Evolutionary conservation across 768 basidiomycete species (phyloP), one percentile per base, ranked within the genome.

Genomic region (Podaxis rugospora): DNA sequence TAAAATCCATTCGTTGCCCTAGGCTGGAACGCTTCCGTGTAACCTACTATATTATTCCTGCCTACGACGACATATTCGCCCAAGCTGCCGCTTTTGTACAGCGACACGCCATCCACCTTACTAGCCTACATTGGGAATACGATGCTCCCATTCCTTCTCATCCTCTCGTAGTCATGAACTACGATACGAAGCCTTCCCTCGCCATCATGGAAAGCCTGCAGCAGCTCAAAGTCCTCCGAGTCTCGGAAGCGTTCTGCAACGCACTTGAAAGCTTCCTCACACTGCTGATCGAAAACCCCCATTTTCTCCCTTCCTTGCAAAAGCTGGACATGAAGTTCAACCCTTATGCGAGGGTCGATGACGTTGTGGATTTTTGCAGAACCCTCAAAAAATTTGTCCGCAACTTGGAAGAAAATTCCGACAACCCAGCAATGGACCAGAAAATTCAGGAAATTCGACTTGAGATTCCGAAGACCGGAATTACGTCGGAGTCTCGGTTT

Each of bases 91-190:
- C 5, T 4, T 46, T 50, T 47, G 18, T 37, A 16, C 16, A 50
- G 21, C 16, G 44, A 6, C 46, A 57, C 21, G 25, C 35, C 47
- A n/a, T 9, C 25, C 25, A 36, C 18, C 46, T 57, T 16, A 21
- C 7, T 35, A 57, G 56, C 47, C 47, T 57, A 25, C 56, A 57
- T 16, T 57, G 56, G 56, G n/a, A 55, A 28, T 25, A 18, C 21
- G 32, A 25, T 9, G 18, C 23, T 23, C 37, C 39, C 3, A 3
- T 16, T 42, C 28, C n/a, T 49, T 13, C 32, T 25, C n/a, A 36
- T n/a, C 47, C 16, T 25, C 18, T 25, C 47, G 4, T n/a, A 7
- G 7, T 9, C 32, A 32, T 32, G 18, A 25, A 49, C 10, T 11
- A 23, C 23, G 39, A 42, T 21, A 39, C 13, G n/a, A n/a, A 54